These are phyloP conservation scores for Antrodiella citrinella DNA, from an alignment of 768 basidiomycete species.

Conservation along the genomic window DNA sequence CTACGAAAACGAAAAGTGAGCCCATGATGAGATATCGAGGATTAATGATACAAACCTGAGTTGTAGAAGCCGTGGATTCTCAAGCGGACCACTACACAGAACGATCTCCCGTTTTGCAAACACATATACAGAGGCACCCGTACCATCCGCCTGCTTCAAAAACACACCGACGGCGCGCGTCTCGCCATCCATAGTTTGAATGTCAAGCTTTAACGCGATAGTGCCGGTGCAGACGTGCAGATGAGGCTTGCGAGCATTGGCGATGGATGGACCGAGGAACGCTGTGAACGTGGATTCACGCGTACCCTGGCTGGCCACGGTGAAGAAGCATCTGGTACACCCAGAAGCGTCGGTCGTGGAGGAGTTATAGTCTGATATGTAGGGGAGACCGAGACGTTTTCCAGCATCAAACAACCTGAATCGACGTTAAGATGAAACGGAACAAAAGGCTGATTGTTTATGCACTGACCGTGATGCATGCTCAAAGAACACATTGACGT, in stretches of 20 bases:
- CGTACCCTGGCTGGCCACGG: constrained; percentile 13
- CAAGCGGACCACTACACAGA: constrained; percentile 17
- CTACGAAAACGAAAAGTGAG: constrained; percentile 9
- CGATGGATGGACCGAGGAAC: constrained; percentile 12
- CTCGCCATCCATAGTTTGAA: background rate
- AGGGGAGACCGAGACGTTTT: constrained; percentile 14
- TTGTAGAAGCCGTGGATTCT: constrained; percentile 32
- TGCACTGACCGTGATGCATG: background rate
- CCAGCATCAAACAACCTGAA: constrained; percentile 10
- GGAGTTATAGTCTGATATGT: constrained; percentile 16
- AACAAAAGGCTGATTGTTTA: background rate
- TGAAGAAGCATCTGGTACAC: constrained; percentile 15
- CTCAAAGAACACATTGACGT: background rate
- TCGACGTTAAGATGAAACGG: background rate
- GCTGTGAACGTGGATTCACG: constrained; percentile 16
- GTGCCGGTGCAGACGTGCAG: background rate
- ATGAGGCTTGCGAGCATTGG: constrained; percentile 1
- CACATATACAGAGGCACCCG: constrained; percentile 1
- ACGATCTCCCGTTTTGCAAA: constrained; percentile 16
- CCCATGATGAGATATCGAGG: background rate
- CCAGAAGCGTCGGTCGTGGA: constrained; percentile 14
- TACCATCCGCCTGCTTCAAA: background rate
- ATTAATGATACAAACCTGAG: constrained; percentile 16
- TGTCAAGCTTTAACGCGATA: background rate
- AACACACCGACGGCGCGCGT: background rate